phyloP scores from a whole-genome alignment of 2,329 filamentous ascomycete species.

The Anthostomella pinea region DNA sequence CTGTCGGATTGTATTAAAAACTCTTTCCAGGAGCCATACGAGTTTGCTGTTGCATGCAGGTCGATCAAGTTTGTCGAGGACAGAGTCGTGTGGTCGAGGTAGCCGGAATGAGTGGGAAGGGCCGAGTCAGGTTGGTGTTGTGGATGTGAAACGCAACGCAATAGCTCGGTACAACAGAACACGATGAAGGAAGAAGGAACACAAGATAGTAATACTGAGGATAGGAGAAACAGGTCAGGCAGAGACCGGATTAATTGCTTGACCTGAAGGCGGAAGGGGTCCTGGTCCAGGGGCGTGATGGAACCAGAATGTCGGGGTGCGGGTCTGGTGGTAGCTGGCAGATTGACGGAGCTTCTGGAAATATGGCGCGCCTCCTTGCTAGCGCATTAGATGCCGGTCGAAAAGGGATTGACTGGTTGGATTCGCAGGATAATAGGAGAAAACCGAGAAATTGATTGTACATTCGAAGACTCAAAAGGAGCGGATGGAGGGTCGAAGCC shows the following conservation, averaged over 20 bases:
- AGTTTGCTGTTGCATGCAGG: slow-evolving; percentile 37
- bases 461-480: slow-evolving; percentile 18
- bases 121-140: too few species aligned
- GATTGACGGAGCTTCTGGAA: slow-evolving; percentile 34
- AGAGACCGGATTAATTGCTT: slow-evolving; percentile 27
- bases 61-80: slow-evolving; percentile 15
- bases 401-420: slow-evolving; percentile 32
- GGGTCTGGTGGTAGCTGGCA: slow-evolving; percentile 31
- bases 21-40: slow-evolving; percentile 38
- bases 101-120: too few species aligned
- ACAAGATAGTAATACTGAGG: slow-evolving; percentile 18
- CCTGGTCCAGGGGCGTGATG: slow-evolving; percentile 30
- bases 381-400: slow-evolving; percentile 31
- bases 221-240: slow-evolving; percentile 16
- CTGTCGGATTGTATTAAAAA: slow-evolving; percentile 25
- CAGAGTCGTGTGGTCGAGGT: slow-evolving; percentile 13
- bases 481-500: slow-evolving; percentile 17
- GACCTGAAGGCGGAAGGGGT: slow-evolving; percentile 30
- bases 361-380: slow-evolving; percentile 33
- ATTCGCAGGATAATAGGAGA: slow-evolving; percentile 19
- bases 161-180: too few species aligned
- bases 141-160: too few species aligned
- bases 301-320: slow-evolving; percentile 33
- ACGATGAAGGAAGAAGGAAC: slow-evolving; percentile 13
- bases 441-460: too few species aligned